Conservation (phyloP, 345 rosid genomes). For the Linum tenue region DNA sequence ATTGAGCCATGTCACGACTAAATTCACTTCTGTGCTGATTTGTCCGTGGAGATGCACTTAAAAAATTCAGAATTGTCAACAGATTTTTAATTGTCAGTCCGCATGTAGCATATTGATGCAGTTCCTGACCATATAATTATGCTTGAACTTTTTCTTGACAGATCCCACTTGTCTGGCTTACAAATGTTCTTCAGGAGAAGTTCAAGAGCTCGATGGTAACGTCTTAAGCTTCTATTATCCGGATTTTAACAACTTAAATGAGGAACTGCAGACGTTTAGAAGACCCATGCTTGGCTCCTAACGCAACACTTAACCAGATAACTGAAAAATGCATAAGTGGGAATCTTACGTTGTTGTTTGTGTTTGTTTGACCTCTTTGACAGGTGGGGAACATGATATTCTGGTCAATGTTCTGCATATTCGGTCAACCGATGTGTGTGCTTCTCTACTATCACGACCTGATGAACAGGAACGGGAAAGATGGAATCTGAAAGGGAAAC, state of each 20-base stretch:
- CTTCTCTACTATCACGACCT: conserved; percentile 90
- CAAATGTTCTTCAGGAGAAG: conserved; percentile 65
- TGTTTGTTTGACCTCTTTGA: too few relatives aligned
- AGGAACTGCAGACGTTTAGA: too few relatives aligned
- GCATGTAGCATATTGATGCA: background rate
- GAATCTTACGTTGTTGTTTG: too few relatives aligned
- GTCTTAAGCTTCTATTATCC: background rate
- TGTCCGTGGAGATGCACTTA: background rate
- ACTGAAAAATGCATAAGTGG: background rate
- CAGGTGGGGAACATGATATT: conserved; percentile 97
- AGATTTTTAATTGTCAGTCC: too few relatives aligned
- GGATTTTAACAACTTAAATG: too few relatives aligned
- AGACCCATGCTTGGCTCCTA: too few relatives aligned
- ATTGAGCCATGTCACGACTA: background rate
- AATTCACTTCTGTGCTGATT: too few relatives aligned
- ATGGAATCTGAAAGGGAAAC: background rate
- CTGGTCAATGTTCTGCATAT: conserved; percentile 89
- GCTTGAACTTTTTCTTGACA: conserved; percentile 14
- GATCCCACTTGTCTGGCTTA: conserved; percentile 84
- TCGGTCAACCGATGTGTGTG: conserved; percentile 95
- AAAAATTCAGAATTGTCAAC: too few relatives aligned
- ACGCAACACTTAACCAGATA: too few relatives aligned
- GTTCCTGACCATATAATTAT: background rate
- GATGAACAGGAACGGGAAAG: conserved; percentile 67
- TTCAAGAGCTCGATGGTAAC: conserved; percentile 71